phyloP scores from a whole-genome alignment of 108 stramenopile genomes.

The Discostella pseudostelligera region DNA sequence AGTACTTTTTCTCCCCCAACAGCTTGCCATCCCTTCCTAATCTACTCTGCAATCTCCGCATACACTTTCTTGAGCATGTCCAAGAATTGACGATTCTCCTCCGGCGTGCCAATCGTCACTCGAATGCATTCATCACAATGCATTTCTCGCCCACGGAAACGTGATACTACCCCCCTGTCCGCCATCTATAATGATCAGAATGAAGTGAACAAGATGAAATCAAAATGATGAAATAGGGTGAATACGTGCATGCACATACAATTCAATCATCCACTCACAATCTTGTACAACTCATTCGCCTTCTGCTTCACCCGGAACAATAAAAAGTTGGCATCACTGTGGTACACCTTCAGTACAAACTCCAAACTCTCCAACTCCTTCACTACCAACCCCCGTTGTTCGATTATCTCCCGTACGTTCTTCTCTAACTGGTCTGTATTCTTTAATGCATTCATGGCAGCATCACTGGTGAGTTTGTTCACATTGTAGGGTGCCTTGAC shows the following conservation, averaged over 20 bases:
- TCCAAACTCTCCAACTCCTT: constrained; percentile 56
- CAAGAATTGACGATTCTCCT: constrained; percentile 85
- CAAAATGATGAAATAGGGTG: neutral
- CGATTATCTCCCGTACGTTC: constrained; percentile 58
- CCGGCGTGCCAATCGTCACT: constrained; percentile 86
- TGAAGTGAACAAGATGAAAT: constrained; percentile 1
- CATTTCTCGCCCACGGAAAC: constrained; percentile 91
- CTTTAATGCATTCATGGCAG: constrained; percentile 82
- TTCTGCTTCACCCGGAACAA: constrained; percentile 74
- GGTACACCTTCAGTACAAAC: constrained; percentile 80
- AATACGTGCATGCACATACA: neutral
- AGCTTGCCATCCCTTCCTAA: too few species aligned
- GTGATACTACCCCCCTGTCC: constrained; percentile 83
- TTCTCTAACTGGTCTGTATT: constrained; percentile 53
- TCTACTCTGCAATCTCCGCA: constrained; percentile 26
- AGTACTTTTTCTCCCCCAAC: too few species aligned
- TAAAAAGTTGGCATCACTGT: constrained; percentile 90
- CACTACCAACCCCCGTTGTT: constrained; percentile 63
- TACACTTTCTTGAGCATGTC: constrained; percentile 51
- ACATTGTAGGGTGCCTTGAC: constrained; percentile 98
- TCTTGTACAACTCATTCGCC: constrained; percentile 84
- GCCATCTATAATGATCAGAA: constrained; percentile 68
- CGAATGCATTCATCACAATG: constrained; percentile 94
- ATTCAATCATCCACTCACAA: constrained; percentile 15
- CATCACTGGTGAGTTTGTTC: constrained; percentile 81